Conservation (phyloP, 2,329 filamentous ascomycete genomes). For the Nectriaceae sp. region DNA sequence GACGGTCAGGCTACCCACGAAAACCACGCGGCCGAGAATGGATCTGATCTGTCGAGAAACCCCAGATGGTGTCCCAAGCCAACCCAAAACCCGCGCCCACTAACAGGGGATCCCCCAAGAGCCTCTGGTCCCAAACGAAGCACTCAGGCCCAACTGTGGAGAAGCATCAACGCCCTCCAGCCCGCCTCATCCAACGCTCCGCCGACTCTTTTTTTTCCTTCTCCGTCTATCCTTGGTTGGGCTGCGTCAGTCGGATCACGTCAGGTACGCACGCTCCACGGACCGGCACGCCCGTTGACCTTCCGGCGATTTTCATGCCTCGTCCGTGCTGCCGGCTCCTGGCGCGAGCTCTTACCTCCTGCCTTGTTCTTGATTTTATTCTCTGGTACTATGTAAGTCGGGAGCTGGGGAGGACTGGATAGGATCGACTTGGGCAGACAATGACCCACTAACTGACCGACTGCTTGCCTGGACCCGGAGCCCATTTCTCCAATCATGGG, state of each 20-base stretch:
- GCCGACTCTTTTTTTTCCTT: conserved; percentile 4
- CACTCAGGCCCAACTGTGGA: conserved; percentile 42
- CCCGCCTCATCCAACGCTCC: conserved; percentile 25
- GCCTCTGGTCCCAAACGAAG: conserved; percentile 28
- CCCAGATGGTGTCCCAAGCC: conserved; percentile 26
- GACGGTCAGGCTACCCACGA: conserved; percentile 23
- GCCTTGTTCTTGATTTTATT: not conserved
- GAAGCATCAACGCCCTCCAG: conserved; percentile 10
- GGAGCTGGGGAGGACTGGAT: not conserved
- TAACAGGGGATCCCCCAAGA: conserved; percentile 26
- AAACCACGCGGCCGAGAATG: conserved; percentile 30
- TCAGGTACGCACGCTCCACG: not conserved
- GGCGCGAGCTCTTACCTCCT: not conserved
- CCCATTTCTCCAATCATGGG: too few species aligned
- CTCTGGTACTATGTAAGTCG: not conserved
- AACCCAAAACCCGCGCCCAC: conserved; percentile 1
- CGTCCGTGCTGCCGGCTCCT: not conserved
- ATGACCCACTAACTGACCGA: too few species aligned
- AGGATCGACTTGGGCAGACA: too few species aligned
- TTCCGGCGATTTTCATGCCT: not conserved
- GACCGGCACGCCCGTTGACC: too few species aligned
- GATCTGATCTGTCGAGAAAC: conserved; percentile 32
- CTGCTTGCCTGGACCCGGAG: too few species aligned
- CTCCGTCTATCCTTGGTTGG: conserved; percentile 14
- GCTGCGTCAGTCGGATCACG: conserved; percentile 8